Base-by-base conservation (phyloP, 306 rosid genomes). In the Amphicarpaea edgeworthii region DNA sequence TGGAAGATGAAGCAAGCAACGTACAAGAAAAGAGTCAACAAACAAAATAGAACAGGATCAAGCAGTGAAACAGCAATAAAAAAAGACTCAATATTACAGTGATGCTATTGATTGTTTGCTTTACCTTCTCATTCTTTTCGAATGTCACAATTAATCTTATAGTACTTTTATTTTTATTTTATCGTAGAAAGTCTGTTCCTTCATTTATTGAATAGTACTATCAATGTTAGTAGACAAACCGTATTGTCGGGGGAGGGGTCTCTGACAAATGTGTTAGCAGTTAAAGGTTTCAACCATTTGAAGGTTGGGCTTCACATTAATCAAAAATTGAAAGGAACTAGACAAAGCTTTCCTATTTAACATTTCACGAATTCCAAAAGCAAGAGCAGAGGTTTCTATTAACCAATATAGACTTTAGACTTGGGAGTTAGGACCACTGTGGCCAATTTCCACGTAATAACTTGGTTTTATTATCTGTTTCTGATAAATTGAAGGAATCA, bases 271-370 rank as follows among this genome's bases (percentile, higher is more conserved):
- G 55, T 16, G 55, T 49, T 16, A 7, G 23, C 23, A 49, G 11
- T 49, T 7, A 16, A 85, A 90, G 70, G 85, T 79, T 91, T 90
- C 53, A 6, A 50, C 87, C 49, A 84, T 76, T 76, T 85, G 86
- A 19, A 91, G 76, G 75, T 87, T 84, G 51, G 86, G 89, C 81
- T 70, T 89, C 61, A 87, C 91, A 62, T 89, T 83, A 80, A 89
- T 85, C 69, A 87, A 89, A 79, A 86, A 86, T 88, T 89, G 85
- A 75, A 81, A 79, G 65, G 19, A 57, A 58, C 65, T 14, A 26
- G 11, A 58, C 12, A 58, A 1, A 58, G 10, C 23, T 72, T 26
- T 46, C 24, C 26, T 68, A 26, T 24, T 32, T 17, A 49, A 2
- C 47, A 17, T 49, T 20, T 30, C 30, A 32, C 47, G 2, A 32